A percentile compares a stretch with the other conserved stretches of the same genome.
phyloP scores from a whole-genome alignment of 176 grass and related monocot genomes.

The Elymus sibiricus region DNA sequence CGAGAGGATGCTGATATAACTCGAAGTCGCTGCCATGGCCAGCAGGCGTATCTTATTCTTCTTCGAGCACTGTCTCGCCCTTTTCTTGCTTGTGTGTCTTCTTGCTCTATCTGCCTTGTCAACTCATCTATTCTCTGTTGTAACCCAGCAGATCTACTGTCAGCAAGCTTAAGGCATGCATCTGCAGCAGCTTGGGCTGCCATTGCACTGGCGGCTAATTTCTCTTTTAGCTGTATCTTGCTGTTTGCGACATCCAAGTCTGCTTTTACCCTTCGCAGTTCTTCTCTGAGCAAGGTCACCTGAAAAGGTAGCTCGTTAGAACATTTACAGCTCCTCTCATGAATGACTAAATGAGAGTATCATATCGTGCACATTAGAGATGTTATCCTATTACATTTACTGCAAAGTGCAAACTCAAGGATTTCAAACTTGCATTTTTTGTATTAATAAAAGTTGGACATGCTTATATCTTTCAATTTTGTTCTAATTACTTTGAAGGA shows the following conservation, averaged over 20 bases:
- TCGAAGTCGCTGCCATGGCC: constrained; percentile 63
- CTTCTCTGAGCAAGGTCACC: constrained; percentile 52
- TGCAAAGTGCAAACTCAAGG: not conserved
- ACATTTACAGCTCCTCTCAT: not conserved
- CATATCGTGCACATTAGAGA: not conserved
- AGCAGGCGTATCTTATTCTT: constrained; percentile 58
- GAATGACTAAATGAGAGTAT: not conserved
- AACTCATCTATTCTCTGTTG: constrained; percentile 74
- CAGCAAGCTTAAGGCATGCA: constrained; percentile 68
- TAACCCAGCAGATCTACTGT: constrained; percentile 56
- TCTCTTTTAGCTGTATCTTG: constrained; percentile 62
- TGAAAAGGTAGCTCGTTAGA: constrained; percentile 30
- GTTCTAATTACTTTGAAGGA: not conserved
- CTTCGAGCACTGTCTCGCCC: constrained; percentile 7
- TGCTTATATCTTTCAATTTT: not conserved
- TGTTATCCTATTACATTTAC: not conserved
- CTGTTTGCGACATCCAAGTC: constrained; percentile 44
- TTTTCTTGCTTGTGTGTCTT: constrained; percentile 39
- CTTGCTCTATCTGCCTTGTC: constrained; percentile 64
- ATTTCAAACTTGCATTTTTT: not conserved
- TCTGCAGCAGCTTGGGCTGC: constrained; percentile 72
- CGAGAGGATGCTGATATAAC: constrained; percentile 33
- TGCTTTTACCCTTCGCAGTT: constrained; percentile 48
- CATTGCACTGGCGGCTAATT: constrained; percentile 64
- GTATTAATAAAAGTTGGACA: not conserved